These are phyloP conservation scores for Magnolia kwangsiensis DNA, from an alignment of 164 flowering plant genomes.

Conservation along the genomic window DNA sequence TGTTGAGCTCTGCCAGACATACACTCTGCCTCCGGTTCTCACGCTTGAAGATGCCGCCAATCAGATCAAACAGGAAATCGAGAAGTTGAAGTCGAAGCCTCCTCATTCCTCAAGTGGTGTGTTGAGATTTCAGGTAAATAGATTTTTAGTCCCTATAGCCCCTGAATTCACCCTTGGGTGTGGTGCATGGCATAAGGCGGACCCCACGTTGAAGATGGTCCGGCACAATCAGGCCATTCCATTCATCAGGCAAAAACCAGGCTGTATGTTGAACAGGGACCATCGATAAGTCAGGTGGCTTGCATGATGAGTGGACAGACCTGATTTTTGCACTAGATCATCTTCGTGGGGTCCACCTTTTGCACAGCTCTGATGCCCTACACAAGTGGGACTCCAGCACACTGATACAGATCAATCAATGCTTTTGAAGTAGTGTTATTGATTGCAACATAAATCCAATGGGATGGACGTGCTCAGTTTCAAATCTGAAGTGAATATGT, in stretches of 20 bases:
- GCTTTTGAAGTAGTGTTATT: too few relatives aligned
- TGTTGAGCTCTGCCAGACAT: conserved; percentile 55
- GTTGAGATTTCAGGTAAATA: conserved; percentile 66
- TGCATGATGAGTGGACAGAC: too few relatives aligned
- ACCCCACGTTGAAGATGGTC: neutral
- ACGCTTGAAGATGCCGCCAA: conserved; percentile 63
- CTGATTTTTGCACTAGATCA: too few relatives aligned
- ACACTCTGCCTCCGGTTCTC: conserved; percentile 64
- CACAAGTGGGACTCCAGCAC: neutral
- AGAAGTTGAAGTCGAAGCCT: conserved; percentile 51
- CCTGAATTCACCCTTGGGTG: neutral
- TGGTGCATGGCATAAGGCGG: neutral
- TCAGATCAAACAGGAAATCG: conserved; percentile 53
- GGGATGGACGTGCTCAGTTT: too few relatives aligned
- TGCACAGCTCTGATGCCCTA: too few relatives aligned
- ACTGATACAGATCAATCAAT: too few relatives aligned
- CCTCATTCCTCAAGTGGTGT: conserved; percentile 54
- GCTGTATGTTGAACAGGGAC: too few relatives aligned
- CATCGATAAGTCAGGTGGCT: too few relatives aligned
- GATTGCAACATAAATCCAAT: too few relatives aligned
- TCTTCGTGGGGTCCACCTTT: too few relatives aligned
- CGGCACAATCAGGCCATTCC: neutral
- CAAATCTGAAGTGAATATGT: too few relatives aligned
- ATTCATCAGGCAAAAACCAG: neutral
- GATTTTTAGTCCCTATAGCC: neutral